phyloP scores from a whole-genome alignment of 2,329 filamentous ascomycete genomes.

The Aureobasidium sp. region DNA sequence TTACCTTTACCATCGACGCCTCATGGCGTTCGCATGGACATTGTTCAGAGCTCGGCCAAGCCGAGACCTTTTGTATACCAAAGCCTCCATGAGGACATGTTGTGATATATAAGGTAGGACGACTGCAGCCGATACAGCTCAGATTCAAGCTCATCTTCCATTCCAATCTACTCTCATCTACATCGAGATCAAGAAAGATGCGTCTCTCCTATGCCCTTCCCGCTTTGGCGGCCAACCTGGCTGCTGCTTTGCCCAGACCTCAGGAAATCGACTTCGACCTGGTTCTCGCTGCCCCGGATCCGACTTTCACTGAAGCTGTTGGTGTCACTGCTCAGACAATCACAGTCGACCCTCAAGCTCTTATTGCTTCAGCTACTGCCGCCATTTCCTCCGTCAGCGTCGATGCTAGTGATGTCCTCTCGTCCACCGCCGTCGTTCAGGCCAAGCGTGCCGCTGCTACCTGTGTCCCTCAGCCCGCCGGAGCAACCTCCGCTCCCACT shows the following conservation, averaged over 20 bases:
- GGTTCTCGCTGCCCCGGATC: conserved; percentile 9
- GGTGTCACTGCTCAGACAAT: conserved; percentile 16
- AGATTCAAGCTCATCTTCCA: neutral
- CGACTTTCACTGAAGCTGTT: neutral
- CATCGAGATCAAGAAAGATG: conserved; percentile 10
- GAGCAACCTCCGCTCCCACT: conserved; percentile 14
- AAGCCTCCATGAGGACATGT: neutral
- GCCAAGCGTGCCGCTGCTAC: neutral
- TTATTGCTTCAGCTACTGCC: conserved; percentile 15
- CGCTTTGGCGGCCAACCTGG: conserved; percentile 14
- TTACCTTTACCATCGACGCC: neutral
- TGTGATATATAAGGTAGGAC: neutral
- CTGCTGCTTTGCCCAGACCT: conserved; percentile 18
- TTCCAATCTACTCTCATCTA: neutral
- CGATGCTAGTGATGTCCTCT: conserved; percentile 14
- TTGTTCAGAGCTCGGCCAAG: neutral
- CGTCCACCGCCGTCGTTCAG: conserved; percentile 12
- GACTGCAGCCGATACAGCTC: neutral
- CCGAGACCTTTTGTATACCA: neutral
- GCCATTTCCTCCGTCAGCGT: conserved; percentile 17
- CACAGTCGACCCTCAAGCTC: conserved; percentile 15
- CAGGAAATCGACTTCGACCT: conserved; percentile 19
- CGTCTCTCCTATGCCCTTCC: conserved; percentile 9
- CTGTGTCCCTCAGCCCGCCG: conserved; percentile 5
- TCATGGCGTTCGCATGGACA: neutral